A percentile compares a stretch with the other conserved stretches of the same genome.
These are phyloP conservation scores for Cryptococcus sp. DNA, from an alignment of 1,284 basidiomycete species.

Conservation along the genomic window DNA sequence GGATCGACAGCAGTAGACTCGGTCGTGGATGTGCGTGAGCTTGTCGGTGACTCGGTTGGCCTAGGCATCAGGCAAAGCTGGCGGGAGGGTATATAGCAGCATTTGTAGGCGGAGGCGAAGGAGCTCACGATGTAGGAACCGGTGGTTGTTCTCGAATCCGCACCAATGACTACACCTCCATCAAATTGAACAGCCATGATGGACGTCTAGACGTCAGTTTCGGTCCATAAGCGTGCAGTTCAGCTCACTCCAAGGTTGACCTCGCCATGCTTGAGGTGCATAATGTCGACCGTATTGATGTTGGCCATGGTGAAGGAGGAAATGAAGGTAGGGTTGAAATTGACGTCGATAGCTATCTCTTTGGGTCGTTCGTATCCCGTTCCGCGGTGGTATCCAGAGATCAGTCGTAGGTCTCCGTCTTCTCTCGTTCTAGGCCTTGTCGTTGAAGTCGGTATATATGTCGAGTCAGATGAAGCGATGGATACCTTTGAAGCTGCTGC, in stretches of 20 bases:
- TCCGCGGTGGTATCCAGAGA: too few relatives aligned
- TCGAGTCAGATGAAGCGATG: too few relatives aligned
- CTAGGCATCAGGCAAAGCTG: conserved; percentile 13
- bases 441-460: too few relatives aligned
- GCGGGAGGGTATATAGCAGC: neutral
- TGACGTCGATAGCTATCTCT: too few relatives aligned
- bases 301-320: conserved; percentile 28
- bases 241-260: conserved; percentile 83
- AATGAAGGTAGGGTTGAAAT: too few relatives aligned
- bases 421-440: too few relatives aligned
- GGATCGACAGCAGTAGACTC: conserved; percentile 97
- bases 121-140: conserved; percentile 97
- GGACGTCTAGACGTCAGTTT: conserved; percentile 62
- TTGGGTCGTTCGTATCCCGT: too few relatives aligned
- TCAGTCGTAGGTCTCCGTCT: too few relatives aligned
- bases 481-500: too few relatives aligned
- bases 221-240: neutral
- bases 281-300: conserved; percentile 44
- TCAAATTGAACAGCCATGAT: conserved; percentile 99
- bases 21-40: conserved; percentile 92
- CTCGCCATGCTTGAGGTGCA: conserved; percentile 76
- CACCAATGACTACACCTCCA: conserved; percentile 90
- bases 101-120: too few relatives aligned
- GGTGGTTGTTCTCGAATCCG: conserved; percentile 94
- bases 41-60: conserved; percentile 99